A percentile compares a stretch with the other conserved stretches of the same genome.
phyloP scores from a whole-genome alignment of 352 stramenopile genomes.

The Phytophthora pini region DNA sequence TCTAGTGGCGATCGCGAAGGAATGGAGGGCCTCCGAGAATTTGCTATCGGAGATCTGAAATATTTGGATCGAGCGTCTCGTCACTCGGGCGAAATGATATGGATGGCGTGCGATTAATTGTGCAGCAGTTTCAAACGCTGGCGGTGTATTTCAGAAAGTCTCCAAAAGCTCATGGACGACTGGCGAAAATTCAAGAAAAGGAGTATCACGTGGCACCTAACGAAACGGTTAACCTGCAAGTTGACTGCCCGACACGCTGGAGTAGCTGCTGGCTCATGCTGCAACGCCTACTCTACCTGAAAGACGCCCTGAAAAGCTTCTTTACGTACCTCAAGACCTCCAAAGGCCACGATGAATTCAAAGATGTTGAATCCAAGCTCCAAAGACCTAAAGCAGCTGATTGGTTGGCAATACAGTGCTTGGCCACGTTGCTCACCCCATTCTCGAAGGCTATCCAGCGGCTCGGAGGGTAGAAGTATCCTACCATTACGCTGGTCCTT shows the following conservation, averaged over 20 bases:
- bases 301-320: not conserved
- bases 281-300: not conserved
- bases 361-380: not conserved
- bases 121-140: not conserved
- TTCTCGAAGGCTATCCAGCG: no score
- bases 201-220: no score
- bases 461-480: no score
- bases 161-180: not conserved
- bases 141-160: not conserved
- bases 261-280: not conserved
- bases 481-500: no score
- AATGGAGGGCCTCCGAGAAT: not conserved
- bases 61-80: not conserved
- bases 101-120: not conserved
- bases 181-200: not conserved
- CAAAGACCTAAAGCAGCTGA: not conserved
- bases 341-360: not conserved
- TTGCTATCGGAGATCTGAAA: not conserved
- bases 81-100: not conserved
- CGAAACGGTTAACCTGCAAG: not conserved
- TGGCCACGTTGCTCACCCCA: no score
- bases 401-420: no score
- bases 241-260: not conserved
- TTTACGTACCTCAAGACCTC: not conserved
- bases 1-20: not conserved